Evolutionary conservation across 2,329 filamentous ascomycete genomes (phyloP), one percentile per base, ranked within the genome.

Genomic region (Thyridium curvatum): DNA sequence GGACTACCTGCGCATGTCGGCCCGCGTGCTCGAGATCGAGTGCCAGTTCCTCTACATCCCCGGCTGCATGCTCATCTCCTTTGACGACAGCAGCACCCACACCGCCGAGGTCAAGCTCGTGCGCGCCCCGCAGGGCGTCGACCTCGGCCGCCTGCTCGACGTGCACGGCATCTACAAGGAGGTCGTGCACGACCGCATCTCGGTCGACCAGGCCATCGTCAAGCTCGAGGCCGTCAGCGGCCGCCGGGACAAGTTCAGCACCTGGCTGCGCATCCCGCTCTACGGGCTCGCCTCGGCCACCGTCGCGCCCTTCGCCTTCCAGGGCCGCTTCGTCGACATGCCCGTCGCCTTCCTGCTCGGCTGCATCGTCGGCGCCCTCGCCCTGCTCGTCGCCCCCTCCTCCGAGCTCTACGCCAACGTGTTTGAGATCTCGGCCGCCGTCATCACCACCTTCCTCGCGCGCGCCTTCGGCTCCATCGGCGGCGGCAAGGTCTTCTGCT

Each of bases 1-100:
- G 60, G 85, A 94, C 56, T 95, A 94, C 59, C 82, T 96, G 77
- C 82, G 76, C 46, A 94, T 91, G 85, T 89, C 86, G 8, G 83
- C 90, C 2, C 76, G 86, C n/a, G 86, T 93, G 2, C 73, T 96
- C 30, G 86, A 90, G 59, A 90, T 95, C 13, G 85, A 94, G 47
- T 84, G 84, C 6, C 88, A 94, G 52, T 95, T 93, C 50, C 66
- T 95, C 16, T 96, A 95, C 56, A 78, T 95, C 21, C 89, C 90
- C 0, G 86, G 86, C 0, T 94, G 86, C 54, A 96, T 96, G 90
- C 86, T 96, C 41, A 84, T 95, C 54, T 91, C 87, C 4, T 95
- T 96, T 53, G 89, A 86, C 52, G 86, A 91, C 59, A 69, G 64
- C 46, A 61, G 64, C 1, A 86, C 84, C 0, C 84, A 89, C 52